Conservation (phyloP, 805 yeast genomes). For the Starmerella stigmatis region DNA sequence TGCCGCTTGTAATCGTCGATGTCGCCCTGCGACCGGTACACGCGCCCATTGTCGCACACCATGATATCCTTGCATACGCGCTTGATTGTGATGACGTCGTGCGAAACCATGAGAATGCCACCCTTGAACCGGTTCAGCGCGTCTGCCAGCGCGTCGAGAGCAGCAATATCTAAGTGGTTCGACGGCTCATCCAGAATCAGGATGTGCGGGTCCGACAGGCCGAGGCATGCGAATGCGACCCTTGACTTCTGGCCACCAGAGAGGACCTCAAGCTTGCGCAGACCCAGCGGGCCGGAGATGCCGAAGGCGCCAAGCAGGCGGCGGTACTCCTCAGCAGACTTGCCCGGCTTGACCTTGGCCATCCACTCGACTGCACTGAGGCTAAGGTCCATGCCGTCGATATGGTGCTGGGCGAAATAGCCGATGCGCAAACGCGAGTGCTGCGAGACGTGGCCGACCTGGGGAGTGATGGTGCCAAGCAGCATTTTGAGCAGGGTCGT, state of each 20-base stretch:
- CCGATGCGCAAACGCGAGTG: slow-evolving; percentile 87
- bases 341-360: slow-evolving; percentile 82
- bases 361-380: slow-evolving; percentile 90
- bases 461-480: slow-evolving; percentile 66
- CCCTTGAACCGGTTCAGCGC: slow-evolving; percentile 84
- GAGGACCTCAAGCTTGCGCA: slow-evolving; percentile 77
- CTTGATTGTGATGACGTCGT: slow-evolving; percentile 86
- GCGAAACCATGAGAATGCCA: slow-evolving; percentile 95
- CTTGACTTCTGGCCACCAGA: slow-evolving; percentile 99
- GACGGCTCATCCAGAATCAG: slow-evolving; percentile 94
- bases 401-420: slow-evolving; percentile 97
- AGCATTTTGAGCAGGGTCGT: slow-evolving; percentile 82
- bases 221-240: slow-evolving; percentile 94
- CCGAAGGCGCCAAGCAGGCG: slow-evolving; percentile 95
- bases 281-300: slow-evolving; percentile 85
- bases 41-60: slow-evolving; percentile 84
- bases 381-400: slow-evolving; percentile 87
- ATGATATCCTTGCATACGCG: slow-evolving; percentile 87
- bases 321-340: slow-evolving; percentile 91
- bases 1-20: slow-evolving; percentile 85
- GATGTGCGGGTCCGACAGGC: slow-evolving; percentile 82
- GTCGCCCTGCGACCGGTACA: slow-evolving; percentile 64
- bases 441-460: slow-evolving; percentile 64
- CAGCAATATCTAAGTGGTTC: slow-evolving; percentile 95
- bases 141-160: slow-evolving; percentile 88